These are phyloP conservation scores for Starmera amethionina DNA, from an alignment of 805 yeast species.

Conservation along the genomic window DNA sequence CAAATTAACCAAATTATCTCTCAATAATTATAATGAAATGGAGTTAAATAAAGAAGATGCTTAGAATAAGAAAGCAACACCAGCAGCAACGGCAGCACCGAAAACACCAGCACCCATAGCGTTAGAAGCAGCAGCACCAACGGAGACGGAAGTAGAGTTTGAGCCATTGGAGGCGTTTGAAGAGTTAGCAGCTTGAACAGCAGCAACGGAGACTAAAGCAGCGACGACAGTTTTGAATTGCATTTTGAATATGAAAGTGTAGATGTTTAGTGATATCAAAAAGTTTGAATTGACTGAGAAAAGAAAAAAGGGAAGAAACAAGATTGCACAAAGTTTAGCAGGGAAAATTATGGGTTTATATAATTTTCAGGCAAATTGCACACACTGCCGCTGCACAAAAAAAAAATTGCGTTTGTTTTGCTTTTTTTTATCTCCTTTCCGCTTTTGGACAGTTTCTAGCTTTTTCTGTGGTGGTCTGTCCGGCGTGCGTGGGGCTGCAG, in stretches of 20 bases:
- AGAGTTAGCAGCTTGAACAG: slow-evolving; percentile 52
- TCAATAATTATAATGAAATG: slow-evolving; percentile 1
- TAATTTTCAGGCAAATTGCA: no score
- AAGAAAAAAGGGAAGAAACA: no score
- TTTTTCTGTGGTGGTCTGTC: no score
- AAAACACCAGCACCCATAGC: slow-evolving; percentile 63
- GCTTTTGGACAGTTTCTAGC: no score
- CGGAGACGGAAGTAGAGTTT: slow-evolving; percentile 35
- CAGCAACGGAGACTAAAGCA: slow-evolving; percentile 62
- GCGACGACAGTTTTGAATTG: slow-evolving; percentile 63
- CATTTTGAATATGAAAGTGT: slow-evolving; percentile 29
- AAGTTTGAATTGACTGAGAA: no score
- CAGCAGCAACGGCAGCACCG: slow-evolving; percentile 83
- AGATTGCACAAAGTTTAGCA: no score
- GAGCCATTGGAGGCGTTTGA: slow-evolving; percentile 26
- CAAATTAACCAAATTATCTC: not conserved
- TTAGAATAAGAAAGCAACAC: slow-evolving; percentile 47
- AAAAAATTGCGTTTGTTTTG: no score
- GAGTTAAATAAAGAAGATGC: slow-evolving; percentile 6
- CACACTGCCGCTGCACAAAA: no score
- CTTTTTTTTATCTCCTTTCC: no score
- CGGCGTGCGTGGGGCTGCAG: not conserved
- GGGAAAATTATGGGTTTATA: no score
- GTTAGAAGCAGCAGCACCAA: slow-evolving; percentile 40
- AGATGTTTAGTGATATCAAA: no score